Evolutionary conservation across 441 rosid genomes (phyloP).

Genomic region (Bocquillonia castaneifolia): DNA sequence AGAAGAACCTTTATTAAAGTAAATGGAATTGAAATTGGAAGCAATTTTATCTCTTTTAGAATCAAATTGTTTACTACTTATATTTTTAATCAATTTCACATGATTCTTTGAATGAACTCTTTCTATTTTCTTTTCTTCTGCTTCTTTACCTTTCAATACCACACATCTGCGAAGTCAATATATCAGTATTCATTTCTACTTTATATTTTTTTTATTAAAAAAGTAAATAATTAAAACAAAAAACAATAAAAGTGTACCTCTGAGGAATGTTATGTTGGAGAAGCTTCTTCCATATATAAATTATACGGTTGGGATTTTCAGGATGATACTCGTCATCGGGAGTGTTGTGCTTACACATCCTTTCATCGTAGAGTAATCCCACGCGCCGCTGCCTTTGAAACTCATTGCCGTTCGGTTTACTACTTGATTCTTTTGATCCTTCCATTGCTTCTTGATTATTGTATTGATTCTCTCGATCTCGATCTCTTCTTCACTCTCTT

Average conservation of each 20-base stretch:
- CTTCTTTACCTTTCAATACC: conserved; percentile 58
- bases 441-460: too few relatives aligned
- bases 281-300: conserved; percentile 71
- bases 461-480: conserved; percentile 11
- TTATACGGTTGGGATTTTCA: conserved; percentile 77
- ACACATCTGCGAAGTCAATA: conserved; percentile 89
- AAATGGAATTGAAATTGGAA: conserved; percentile 58
- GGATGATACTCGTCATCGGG: conserved; percentile 63
- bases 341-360: conserved; percentile 74
- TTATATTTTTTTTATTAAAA: too few relatives aligned
- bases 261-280: conserved; percentile 49
- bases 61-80: conserved; percentile 59
- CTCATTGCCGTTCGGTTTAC: too few relatives aligned
- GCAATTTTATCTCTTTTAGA: conserved; percentile 49
- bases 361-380: conserved; percentile 71
- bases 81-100: conserved; percentile 53
- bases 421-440: too few relatives aligned
- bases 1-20: conserved; percentile 78
- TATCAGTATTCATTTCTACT: too few relatives aligned
- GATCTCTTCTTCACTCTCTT: conserved; percentile 6
- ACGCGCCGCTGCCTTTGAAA: conserved; percentile 54
- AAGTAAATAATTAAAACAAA: too few relatives aligned
- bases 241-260: conserved; percentile 44
- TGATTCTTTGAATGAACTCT: conserved; percentile 63
- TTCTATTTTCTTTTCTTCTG: conserved; percentile 50